Conservation (phyloP, 176 grass and related monocot species). For the Poa pratensis region DNA sequence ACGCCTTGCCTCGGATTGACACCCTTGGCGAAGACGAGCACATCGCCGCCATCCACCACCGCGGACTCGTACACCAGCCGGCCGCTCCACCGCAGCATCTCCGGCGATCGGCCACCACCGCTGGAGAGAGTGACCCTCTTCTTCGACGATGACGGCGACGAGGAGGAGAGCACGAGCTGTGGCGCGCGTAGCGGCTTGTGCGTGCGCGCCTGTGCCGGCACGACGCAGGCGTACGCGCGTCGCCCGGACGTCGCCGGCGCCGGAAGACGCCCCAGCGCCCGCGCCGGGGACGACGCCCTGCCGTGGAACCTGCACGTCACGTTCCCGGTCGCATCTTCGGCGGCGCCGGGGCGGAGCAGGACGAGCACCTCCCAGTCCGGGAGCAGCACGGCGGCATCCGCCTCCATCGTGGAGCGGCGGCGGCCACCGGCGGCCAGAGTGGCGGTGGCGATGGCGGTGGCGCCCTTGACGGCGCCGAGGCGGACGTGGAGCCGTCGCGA, state of each 20-base stretch:
- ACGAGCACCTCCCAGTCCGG: conserved; percentile 71
- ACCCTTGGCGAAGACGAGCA: conserved; percentile 71
- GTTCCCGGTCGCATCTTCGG: not conserved
- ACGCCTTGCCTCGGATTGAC: conserved; percentile 53
- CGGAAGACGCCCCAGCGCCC: conserved; percentile 23
- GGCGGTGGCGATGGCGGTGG: not conserved
- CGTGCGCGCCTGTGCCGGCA: conserved; percentile 46
- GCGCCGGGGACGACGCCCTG: conserved; percentile 48
- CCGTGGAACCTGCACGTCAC: conserved; percentile 53
- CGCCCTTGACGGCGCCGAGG: not conserved
- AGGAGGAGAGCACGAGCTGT: conserved; percentile 5
- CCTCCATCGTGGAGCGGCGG: not conserved
- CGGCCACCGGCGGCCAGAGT: not conserved
- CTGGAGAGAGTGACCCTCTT: not conserved
- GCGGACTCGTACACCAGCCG: conserved; percentile 64
- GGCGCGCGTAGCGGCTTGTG: conserved; percentile 51
- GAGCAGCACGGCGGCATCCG: conserved; percentile 55
- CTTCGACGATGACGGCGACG: not conserved
- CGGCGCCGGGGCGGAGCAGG: conserved; percentile 37
- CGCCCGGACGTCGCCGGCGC: conserved; percentile 32
- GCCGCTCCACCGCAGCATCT: conserved; percentile 55
- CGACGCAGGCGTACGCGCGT: conserved; percentile 47
- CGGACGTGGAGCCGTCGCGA: not conserved
- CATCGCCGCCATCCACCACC: conserved; percentile 39
- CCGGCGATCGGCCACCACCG: not conserved